These are phyloP conservation scores for Jimgerdemannia lactiflua DNA, from an alignment of 192 early-diverging fungal species.

Conservation along the genomic window DNA sequence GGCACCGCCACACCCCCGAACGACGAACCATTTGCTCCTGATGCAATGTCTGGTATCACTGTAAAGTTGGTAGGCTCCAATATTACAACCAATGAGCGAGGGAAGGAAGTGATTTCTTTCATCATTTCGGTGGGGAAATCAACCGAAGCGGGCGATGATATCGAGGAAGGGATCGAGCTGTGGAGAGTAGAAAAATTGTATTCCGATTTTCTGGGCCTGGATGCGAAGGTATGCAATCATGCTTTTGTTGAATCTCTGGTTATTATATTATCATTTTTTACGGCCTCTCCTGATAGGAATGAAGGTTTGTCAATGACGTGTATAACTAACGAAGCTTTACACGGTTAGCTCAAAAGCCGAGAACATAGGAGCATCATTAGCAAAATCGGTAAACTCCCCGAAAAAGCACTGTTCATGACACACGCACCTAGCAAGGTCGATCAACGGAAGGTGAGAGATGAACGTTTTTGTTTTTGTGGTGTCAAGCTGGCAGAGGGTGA, in stretches of 20 bases:
- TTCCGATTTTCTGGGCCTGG: constrained; percentile 79
- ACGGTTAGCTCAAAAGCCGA: constrained; percentile 34
- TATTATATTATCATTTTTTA: background rate
- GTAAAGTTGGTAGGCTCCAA: constrained; percentile 46
- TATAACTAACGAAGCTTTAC: background rate
- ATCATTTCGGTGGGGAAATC: constrained; percentile 41
- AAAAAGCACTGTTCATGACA: constrained; percentile 78
- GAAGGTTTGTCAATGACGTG: no score
- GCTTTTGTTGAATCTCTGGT: constrained; percentile 1
- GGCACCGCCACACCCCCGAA: background rate
- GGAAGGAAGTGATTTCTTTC: constrained; percentile 69
- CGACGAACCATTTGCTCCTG: constrained; percentile 1
- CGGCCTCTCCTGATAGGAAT: no score
- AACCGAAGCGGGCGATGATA: constrained; percentile 9
- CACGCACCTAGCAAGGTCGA: constrained; percentile 85
- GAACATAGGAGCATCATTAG: constrained; percentile 36
- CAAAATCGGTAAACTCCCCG: constrained; percentile 75
- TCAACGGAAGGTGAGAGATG: constrained; percentile 78
- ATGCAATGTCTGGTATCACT: constrained; percentile 9
- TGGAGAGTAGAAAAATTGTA: constrained; percentile 91
- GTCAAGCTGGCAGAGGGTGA: no score
- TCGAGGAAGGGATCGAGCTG: constrained; percentile 31
- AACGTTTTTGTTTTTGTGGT: background rate
- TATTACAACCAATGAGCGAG: constrained; percentile 75
- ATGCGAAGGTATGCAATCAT: constrained; percentile 60